Evolutionary conservation across 352 stramenopile genomes (phyloP), one percentile per base, ranked within the genome.

Genomic region (Pythium aquatile): DNA sequence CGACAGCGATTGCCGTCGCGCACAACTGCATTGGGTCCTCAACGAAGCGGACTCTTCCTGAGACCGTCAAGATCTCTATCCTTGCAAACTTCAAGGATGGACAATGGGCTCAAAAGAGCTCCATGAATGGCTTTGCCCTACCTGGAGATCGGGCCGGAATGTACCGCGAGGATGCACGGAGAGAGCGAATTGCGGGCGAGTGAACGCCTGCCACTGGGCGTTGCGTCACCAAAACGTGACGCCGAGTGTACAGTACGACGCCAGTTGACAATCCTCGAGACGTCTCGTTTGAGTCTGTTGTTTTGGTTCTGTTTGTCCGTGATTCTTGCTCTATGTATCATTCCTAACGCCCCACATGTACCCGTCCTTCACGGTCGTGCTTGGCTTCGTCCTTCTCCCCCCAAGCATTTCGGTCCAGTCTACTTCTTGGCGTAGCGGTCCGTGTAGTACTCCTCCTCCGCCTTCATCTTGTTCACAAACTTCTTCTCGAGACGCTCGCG

Each of bases 391-490:
- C 40, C 48, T 61, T 42, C 55, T 48, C 17, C 55, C 51, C 37
- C 35, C 35, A 42, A 17, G 35, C 35, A 11, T 17, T 51, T 51
- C 44, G 44, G 17, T 51, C 29, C 44, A 51, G 26, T 51, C 63
- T 66, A 67, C 57, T 80, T 79, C 63, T 91, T 77, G 47, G 65
- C 68, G 65, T 97, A 97, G 55, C 90, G 86, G 58, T 96, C 87
- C 49, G 89, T 87, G 74, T 97, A 97, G 74, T 97, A 97, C 73
- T 97, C 88, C 53, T 92, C 81, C 68, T 97, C 88, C n/a, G 90
- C 80, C 76, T 96, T 88, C 88, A 96, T 97, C 75, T 97, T 97
- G 84, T 81, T 96, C 65, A 85, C 85, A 71, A 96, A 96, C 76
- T 97, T 97, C 76, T 94, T 94, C 69, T 96, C 88, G 35, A 96